Conservation (phyloP, 192 early-diverging fungal genomes). For the Mortierella hygrophila region DNA sequence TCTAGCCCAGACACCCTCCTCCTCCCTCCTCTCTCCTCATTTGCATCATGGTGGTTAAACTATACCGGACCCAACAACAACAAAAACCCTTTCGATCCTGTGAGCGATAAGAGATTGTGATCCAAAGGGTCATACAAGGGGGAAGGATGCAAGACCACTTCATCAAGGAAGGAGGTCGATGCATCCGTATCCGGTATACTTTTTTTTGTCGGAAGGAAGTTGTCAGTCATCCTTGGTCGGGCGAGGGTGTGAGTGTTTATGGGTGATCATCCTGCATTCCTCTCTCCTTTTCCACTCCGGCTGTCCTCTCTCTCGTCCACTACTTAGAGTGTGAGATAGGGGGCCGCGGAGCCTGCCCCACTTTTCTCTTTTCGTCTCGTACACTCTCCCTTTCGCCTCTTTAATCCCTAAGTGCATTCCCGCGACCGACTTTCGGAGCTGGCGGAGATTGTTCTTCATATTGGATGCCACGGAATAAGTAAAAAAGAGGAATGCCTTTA, state of each 20-base stretch:
- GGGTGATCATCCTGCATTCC: background rate
- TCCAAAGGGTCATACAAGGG: background rate
- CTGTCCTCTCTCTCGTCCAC: background rate
- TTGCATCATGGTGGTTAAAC: background rate
- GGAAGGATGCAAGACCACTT: background rate
- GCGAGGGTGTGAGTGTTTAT: background rate
- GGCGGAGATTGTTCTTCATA: background rate
- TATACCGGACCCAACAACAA: background rate
- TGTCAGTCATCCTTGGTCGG: background rate
- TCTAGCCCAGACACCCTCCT: background rate
- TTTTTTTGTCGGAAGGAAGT: background rate
- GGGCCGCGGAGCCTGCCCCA: too few species aligned
- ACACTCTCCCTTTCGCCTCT: background rate
- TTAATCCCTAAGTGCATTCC: background rate
- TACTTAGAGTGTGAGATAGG: background rate
- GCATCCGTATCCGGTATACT: background rate
- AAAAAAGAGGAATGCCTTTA: background rate
- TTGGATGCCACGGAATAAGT: background rate
- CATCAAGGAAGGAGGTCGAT: background rate
- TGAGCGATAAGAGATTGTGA: constrained; percentile 10
- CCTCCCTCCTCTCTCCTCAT: background rate
- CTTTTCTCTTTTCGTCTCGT: background rate
- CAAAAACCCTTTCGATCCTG: background rate
- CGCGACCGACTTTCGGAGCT: background rate
- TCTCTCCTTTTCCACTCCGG: background rate